These are phyloP conservation scores for Bipolaris victoriae DNA, from an alignment of 2,329 filamentous ascomycete genomes.

Conservation along the genomic window DNA sequence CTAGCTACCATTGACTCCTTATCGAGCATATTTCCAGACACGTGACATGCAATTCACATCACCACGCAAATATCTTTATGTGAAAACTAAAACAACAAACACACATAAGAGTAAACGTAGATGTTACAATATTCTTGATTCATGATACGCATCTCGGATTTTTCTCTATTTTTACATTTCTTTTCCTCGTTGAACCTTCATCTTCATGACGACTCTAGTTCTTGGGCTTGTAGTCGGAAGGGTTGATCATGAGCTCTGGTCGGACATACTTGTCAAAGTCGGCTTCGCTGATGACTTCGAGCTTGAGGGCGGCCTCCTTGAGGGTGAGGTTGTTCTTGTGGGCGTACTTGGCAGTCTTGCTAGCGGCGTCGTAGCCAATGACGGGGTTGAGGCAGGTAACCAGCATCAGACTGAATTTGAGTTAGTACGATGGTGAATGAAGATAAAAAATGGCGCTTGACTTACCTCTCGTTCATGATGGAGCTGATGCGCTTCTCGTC, in stretches of 20 bases:
- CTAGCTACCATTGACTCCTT: too few relatives aligned
- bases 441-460: constrained; percentile 4
- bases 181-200: not conserved
- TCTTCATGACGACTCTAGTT: constrained; percentile 2
- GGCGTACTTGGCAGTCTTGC: constrained; percentile 68
- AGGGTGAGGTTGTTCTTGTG: constrained; percentile 97
- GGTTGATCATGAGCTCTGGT: constrained; percentile 94
- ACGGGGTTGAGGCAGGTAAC: constrained; percentile 72
- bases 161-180: too few relatives aligned
- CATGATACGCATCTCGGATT: too few relatives aligned
- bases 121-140: too few relatives aligned
- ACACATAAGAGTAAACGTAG: too few relatives aligned
- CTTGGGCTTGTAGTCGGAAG: constrained; percentile 66
- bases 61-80: too few relatives aligned
- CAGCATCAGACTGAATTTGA: constrained; percentile 78
- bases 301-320: constrained; percentile 91
- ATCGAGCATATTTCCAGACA: too few relatives aligned
- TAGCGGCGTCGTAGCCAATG: constrained; percentile 42
- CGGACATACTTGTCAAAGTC: constrained; percentile 90
- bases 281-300: constrained; percentile 83
- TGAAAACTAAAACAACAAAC: too few relatives aligned
- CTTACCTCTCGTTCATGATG: constrained; percentile 93
- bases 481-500: constrained; percentile 91
- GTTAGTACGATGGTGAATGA: constrained; percentile 12
- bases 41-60: too few relatives aligned